Conservation (phyloP, 2,329 filamentous ascomycete species). For the Drechslerella dactyloides region DNA sequence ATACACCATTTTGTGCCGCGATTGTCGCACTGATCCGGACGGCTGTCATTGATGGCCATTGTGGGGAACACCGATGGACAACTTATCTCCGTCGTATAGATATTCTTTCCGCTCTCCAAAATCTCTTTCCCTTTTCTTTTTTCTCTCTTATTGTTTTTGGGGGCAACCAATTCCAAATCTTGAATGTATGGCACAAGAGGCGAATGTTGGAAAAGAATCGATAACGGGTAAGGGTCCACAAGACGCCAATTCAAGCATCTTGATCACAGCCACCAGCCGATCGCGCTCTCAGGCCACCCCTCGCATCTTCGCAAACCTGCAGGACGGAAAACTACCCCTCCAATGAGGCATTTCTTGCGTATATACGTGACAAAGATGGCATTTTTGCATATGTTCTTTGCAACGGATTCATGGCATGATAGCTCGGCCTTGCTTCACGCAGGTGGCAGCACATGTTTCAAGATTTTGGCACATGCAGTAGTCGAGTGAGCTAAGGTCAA, state of each 20-base stretch:
- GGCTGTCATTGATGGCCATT: too few species aligned
- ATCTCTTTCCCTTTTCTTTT: neutral
- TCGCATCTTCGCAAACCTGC: neutral
- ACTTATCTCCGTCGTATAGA: neutral
- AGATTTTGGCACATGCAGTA: neutral
- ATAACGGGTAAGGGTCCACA: neutral
- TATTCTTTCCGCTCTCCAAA: neutral
- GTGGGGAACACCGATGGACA: too few species aligned
- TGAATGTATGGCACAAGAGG: neutral
- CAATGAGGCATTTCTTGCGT: neutral
- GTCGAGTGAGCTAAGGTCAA: neutral
- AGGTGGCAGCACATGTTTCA: slow-evolving; percentile 2
- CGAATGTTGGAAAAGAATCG: neutral
- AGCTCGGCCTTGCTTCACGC: neutral
- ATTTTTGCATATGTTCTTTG: neutral
- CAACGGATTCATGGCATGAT: neutral
- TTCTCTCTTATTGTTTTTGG: neutral
- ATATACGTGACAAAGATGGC: neutral
- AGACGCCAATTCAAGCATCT: neutral
- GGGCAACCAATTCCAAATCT: neutral
- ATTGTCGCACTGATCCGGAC: too few species aligned
- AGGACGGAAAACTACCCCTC: neutral
- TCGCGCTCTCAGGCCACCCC: neutral
- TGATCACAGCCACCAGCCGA: neutral
- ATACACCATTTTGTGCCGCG: neutral